Conservation (phyloP, 1,284 basidiomycete genomes). For the Mycosarcoma mackinlayi region DNA sequence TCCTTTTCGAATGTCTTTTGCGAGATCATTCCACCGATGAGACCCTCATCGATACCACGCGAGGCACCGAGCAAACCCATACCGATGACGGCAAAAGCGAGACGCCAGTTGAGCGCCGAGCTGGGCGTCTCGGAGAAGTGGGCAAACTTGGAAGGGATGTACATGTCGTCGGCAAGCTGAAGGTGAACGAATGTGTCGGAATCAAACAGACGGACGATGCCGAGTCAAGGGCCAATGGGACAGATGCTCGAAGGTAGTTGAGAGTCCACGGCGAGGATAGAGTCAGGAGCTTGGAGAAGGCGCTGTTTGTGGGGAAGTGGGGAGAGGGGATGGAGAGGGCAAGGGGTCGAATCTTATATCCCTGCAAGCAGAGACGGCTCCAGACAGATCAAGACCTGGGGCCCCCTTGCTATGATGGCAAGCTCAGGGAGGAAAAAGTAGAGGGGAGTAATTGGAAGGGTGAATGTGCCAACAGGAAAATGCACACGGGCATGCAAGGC, state of each 20-base stretch:
- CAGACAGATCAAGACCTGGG: no score
- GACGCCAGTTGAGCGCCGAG: constrained; percentile 48
- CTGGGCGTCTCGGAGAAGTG: constrained; percentile 48
- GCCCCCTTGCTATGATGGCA: no score
- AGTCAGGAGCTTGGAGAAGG: neutral
- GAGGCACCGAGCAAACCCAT: constrained; percentile 51
- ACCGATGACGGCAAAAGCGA: constrained; percentile 33
- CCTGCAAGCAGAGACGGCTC: no score
- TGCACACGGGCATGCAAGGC: no score
- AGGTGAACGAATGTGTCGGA: neutral
- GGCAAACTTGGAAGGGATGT: constrained; percentile 42
- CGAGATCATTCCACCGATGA: constrained; percentile 45
- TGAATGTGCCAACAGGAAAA: no score
- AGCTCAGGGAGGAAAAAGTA: no score
- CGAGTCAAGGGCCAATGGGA: constrained; percentile 12
- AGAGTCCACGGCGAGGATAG: neutral
- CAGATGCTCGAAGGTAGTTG: neutral
- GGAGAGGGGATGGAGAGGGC: neutral
- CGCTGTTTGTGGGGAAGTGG: no score
- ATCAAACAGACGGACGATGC: constrained; percentile 7
- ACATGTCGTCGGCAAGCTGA: constrained; percentile 14
- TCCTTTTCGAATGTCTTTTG: constrained; percentile 42
- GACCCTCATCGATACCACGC: constrained; percentile 48
- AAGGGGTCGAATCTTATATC: neutral
- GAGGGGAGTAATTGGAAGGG: no score